A percentile compares a stretch with the other conserved stretches of the same genome.
These are phyloP conservation scores for Leccinum angustisporum DNA, from an alignment of 1,284 basidiomycete species.

Conservation along the genomic window DNA sequence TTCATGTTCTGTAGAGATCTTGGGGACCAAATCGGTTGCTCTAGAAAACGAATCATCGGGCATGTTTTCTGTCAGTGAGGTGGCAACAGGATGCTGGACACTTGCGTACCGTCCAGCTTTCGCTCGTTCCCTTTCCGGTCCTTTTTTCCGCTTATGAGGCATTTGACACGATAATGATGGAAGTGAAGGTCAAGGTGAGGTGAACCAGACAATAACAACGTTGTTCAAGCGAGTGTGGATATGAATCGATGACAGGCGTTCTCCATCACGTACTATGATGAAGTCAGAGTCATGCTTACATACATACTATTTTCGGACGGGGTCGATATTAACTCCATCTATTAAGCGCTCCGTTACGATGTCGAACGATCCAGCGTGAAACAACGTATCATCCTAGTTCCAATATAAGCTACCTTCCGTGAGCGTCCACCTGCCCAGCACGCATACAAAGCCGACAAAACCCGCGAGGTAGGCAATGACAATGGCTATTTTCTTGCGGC, in stretches of 20 bases:
- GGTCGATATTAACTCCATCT: slow-evolving; percentile 7
- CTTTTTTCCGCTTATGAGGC: slow-evolving; percentile 67
- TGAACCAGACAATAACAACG: slow-evolving; percentile 16
- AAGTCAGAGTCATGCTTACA: background rate
- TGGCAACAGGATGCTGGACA: background rate
- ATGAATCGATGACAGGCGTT: background rate
- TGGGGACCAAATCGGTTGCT: slow-evolving; percentile 48
- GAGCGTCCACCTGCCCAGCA: slow-evolving; percentile 36
- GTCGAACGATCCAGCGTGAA: slow-evolving; percentile 17
- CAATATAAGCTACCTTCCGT: slow-evolving; percentile 40
- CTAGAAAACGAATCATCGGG: slow-evolving; percentile 33
- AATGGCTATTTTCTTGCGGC: slow-evolving; percentile 39
- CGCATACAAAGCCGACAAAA: slow-evolving; percentile 41
- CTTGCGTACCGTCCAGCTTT: slow-evolving; percentile 39
- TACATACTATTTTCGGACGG: background rate
- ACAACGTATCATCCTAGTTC: slow-evolving; percentile 18
- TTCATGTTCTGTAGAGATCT: slow-evolving; percentile 46
- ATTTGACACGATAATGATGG: slow-evolving; percentile 38
- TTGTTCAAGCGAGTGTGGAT: slow-evolving; percentile 2
- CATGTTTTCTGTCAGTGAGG: slow-evolving; percentile 1
- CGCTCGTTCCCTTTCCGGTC: slow-evolving; percentile 44
- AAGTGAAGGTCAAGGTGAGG: slow-evolving; percentile 1
- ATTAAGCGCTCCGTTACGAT: background rate
- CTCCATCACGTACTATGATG: background rate
- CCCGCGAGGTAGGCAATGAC: slow-evolving; percentile 48